These are phyloP conservation scores for Cenococcum geophilum DNA, from an alignment of 495 filamentous ascomycete genomes.

Conservation along the genomic window DNA sequence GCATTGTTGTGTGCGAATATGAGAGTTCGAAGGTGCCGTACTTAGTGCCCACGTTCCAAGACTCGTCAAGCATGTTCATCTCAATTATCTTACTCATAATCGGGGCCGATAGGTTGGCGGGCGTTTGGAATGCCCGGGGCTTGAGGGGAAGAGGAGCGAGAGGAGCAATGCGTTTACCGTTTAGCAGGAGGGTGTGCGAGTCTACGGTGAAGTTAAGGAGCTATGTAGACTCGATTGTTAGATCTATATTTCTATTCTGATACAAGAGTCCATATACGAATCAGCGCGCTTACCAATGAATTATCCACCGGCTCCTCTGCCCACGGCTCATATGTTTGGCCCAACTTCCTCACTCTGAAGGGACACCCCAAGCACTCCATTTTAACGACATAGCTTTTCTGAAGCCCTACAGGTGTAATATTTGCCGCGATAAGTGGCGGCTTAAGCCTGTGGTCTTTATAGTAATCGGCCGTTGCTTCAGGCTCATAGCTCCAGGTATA, in stretches of 20 bases:
- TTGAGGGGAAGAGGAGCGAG: slow-evolving; percentile 7
- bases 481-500: slow-evolving; percentile 17
- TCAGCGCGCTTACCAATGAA: slow-evolving; percentile 10
- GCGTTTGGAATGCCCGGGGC: slow-evolving; percentile 14
- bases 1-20: slow-evolving; percentile 16
- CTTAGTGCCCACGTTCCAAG: slow-evolving; percentile 12
- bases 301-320: slow-evolving; percentile 18
- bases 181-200: slow-evolving; percentile 11
- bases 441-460: slow-evolving; percentile 8
- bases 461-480: slow-evolving; percentile 19
- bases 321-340: slow-evolving; percentile 10
- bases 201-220: slow-evolving; percentile 23
- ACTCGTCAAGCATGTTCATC: slow-evolving; percentile 12
- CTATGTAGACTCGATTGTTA: background rate
- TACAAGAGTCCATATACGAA: background rate
- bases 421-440: slow-evolving; percentile 12
- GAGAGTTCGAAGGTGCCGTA: slow-evolving; percentile 21
- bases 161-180: slow-evolving; percentile 13
- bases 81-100: slow-evolving; percentile 18
- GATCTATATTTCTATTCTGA: background rate
- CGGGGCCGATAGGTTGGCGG: slow-evolving; percentile 11
- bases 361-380: slow-evolving; percentile 23
- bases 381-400: slow-evolving; percentile 20
- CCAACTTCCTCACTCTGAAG: slow-evolving; percentile 12
- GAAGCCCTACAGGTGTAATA: slow-evolving; percentile 10